Conservation (phyloP, 2,329 filamentous ascomycete species). For the Cladosporium sp. region DNA sequence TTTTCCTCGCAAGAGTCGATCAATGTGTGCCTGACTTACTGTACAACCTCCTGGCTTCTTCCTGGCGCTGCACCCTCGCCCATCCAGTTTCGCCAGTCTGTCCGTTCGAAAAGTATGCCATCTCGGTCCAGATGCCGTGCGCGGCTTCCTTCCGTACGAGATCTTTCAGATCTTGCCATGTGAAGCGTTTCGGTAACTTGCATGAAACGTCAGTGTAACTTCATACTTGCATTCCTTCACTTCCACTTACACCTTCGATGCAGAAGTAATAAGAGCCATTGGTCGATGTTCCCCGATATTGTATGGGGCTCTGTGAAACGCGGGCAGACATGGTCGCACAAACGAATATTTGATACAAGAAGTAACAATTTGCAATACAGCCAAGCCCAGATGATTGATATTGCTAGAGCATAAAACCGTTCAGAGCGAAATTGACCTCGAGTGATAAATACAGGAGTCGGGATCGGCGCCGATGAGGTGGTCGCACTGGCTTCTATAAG, state of each 20-base stretch:
- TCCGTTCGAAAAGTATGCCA: conserved; percentile 21
- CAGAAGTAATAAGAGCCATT: conserved; percentile 10
- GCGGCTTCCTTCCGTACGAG: conserved; percentile 23
- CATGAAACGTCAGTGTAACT: neutral
- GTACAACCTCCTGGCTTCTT: conserved; percentile 26
- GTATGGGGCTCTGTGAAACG: conserved; percentile 1
- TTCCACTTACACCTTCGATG: conserved; percentile 7
- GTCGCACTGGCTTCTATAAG: neutral
- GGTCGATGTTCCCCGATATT: neutral
- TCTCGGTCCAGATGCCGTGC: conserved; percentile 29
- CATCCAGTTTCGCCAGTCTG: conserved; percentile 19
- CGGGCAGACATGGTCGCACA: conserved; percentile 1
- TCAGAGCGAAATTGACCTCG: neutral
- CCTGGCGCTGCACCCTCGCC: conserved; percentile 21
- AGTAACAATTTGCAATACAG: neutral
- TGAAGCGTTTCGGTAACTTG: conserved; percentile 27
- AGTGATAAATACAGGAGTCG: neutral
- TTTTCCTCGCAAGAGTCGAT: neutral
- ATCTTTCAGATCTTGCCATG: conserved; percentile 32
- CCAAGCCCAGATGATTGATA: neutral
- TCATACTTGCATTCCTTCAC: neutral
- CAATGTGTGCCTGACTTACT: conserved; percentile 16
- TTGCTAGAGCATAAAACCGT: neutral
- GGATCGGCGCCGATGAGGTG: neutral
- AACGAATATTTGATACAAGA: neutral